Percentiles rank a stretch among this genome's conserved stretches.
Evolutionary conservation across 2,329 filamentous ascomycete genomes (phyloP).

Genomic region (Fusarium mundagurra): DNA sequence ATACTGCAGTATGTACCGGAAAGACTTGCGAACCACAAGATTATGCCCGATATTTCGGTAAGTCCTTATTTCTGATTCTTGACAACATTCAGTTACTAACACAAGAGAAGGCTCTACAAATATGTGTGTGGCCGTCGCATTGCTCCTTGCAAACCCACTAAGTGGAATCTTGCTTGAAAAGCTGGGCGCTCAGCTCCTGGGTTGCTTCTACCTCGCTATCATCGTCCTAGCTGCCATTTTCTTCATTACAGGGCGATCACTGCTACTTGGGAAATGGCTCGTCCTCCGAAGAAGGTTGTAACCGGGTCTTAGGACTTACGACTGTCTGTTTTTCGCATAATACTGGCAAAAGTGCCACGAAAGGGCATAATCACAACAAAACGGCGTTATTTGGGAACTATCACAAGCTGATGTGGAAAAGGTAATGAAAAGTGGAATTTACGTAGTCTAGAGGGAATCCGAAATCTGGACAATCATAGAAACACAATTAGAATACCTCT

Average conservation of each 20-base stretch:
- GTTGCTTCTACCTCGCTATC: constrained; percentile 56
- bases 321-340: background rate
- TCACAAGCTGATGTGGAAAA: fast-evolving
- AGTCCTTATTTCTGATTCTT: fast-evolving
- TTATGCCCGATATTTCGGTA: constrained; percentile 54
- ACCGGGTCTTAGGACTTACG: background rate
- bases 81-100: fast-evolving
- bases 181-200: constrained; percentile 53
- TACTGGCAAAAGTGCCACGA: background rate
- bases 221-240: constrained; percentile 47
- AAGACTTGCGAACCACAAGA: constrained; percentile 56
- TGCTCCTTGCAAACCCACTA: constrained; percentile 56
- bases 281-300: background rate
- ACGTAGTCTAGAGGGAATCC: too few species aligned
- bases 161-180: constrained; percentile 56
- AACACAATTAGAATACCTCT: background rate
- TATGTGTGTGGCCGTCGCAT: constrained; percentile 55
- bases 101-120: constrained; percentile 53
- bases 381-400: fast-evolving
- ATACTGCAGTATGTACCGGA: constrained; percentile 52
- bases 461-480: too few species aligned
- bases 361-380: background rate
- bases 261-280: constrained; percentile 10
- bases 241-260: constrained; percentile 32
- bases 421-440: background rate